Base-by-base conservation (phyloP, 2,329 filamentous ascomycete species). In the Colletotrichum tabaci region DNA sequence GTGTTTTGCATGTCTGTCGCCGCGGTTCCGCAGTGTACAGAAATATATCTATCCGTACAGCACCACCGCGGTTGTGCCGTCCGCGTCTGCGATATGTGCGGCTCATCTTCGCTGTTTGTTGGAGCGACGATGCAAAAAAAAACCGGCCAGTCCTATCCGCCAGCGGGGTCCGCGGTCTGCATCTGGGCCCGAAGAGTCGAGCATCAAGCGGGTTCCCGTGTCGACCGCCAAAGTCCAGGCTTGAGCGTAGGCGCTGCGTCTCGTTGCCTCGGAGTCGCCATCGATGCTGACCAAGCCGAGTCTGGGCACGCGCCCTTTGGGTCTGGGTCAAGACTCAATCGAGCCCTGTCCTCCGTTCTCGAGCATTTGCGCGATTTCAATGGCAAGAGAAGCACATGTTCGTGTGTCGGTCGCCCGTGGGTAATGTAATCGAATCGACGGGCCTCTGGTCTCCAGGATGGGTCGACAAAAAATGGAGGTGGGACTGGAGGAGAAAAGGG, bases 391-490 rank as follows among this genome's bases (percentile, higher is more conserved):
- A 18, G 38, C 38, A 70, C 13, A 66, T 53, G 61, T 60, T 47
- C 13, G 9, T 49, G 9, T 49, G 35, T 38, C 35, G 35, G 35
- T 38, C 35, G 35, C 44, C 44, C 9, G 44, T 47, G n/a, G 40
- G 61, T n/a, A 40, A 46, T 62, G 61, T n/a, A 30, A 52, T 58
- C 64, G 38, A 21, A 57, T 8, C 2, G 13, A 42, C 15, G 44
- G 52, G 30, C 12, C 53, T 66, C 16, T 60, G 57, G 15, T 53
- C 56, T 65, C 50, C 50, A 71, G 64, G 62, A 66, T 66, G 46
- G 26, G 50, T 65, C 68, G 52, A 55, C 44, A 38, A 38, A 38
- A 53, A 62, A 57, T 42, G 40, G 38, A 53, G 64, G 68, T 68
- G 68, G 68, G 61, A 53, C 61, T 42, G 21, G n/a, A 30, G 21